Evolutionary conservation across 23 red algal species (phyloP).

Genomic region (Gracilaria vermiculophylla): DNA sequence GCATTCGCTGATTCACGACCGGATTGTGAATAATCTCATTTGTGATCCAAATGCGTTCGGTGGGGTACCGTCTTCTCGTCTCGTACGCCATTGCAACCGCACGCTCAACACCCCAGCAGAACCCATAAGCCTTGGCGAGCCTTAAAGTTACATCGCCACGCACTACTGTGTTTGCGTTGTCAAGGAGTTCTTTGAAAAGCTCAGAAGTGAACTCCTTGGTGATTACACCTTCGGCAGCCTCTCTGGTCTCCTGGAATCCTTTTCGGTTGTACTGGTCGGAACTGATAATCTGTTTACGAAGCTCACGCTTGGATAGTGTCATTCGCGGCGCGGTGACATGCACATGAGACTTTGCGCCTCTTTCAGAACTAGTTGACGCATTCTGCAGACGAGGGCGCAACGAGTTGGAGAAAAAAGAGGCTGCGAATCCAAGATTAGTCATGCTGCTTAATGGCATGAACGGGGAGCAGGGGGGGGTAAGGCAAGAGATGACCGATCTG

Average conservation of each 20-base stretch:
- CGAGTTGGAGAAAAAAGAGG: background rate
- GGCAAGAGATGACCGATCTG: background rate
- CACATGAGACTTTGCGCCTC: background rate
- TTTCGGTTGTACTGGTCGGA: constrained; percentile 85
- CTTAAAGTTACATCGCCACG: constrained; percentile 85
- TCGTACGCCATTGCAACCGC: constrained; percentile 97
- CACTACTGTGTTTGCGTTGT: constrained; percentile 53
- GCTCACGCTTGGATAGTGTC: constrained; percentile 63
- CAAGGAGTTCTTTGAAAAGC: constrained; percentile 70
- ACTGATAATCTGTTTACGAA: constrained; percentile 62
- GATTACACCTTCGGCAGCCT: constrained; percentile 76
- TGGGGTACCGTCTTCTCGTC: constrained; percentile 78
- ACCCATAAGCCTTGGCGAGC: constrained; percentile 97
- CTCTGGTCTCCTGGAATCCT: constrained; percentile 79
- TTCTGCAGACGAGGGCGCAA: background rate
- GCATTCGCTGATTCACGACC: constrained; percentile 86
- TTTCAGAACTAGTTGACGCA: background rate
- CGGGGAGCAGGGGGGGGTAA: background rate
- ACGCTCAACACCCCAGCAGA: constrained; percentile 99
- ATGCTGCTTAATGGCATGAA: background rate
- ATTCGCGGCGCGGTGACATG: background rate
- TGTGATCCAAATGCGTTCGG: constrained; percentile 88
- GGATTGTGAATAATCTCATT: constrained; percentile 99
- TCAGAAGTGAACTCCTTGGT: constrained; percentile 88
- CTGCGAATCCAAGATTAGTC: background rate